These are phyloP conservation scores for Flagelloscypha sp. DNA, from an alignment of 768 basidiomycete species.

Conservation along the genomic window DNA sequence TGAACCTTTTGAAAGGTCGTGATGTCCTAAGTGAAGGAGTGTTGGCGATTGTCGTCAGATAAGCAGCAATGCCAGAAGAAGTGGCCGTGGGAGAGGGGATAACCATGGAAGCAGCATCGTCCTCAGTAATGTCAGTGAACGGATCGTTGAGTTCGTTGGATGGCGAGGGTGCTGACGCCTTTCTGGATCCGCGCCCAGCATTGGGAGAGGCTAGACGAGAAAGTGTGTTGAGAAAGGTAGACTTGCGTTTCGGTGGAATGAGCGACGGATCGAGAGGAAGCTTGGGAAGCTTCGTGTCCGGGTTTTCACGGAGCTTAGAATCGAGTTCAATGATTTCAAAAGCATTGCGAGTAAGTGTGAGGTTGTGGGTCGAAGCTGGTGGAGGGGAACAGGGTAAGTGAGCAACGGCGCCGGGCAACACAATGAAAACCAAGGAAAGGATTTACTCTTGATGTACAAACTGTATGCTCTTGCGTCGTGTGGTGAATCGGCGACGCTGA, in stretches of 20 bases:
- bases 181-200: slow-evolving; percentile 26
- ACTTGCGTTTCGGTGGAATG: slow-evolving; percentile 58
- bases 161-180: slow-evolving; percentile 17
- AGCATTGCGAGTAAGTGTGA: slow-evolving; percentile 74
- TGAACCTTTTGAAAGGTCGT: slow-evolving; percentile 78
- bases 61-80: slow-evolving; percentile 65
- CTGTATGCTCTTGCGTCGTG: slow-evolving; percentile 66
- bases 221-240: slow-evolving; percentile 78
- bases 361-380: slow-evolving; percentile 80
- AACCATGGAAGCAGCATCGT: slow-evolving; percentile 12
- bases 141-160: slow-evolving; percentile 22
- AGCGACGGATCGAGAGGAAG: slow-evolving; percentile 52
- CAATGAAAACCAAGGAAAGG: slow-evolving; percentile 15
- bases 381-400: slow-evolving; percentile 11
- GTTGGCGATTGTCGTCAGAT: slow-evolving; percentile 74
- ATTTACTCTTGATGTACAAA: slow-evolving; percentile 88
- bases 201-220: slow-evolving; percentile 75
- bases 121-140: slow-evolving; percentile 20
- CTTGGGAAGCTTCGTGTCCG: slow-evolving; percentile 46
- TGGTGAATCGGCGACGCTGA: slow-evolving; percentile 82
- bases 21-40: slow-evolving; percentile 51
- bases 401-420: slow-evolving; percentile 4
- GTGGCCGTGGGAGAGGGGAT: slow-evolving; percentile 34
- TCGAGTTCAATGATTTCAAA: slow-evolving; percentile 78
- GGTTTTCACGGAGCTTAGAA: slow-evolving; percentile 63